These are phyloP conservation scores for Fomes fomentarius DNA, from an alignment of 1,284 basidiomycete species.

Conservation along the genomic window DNA sequence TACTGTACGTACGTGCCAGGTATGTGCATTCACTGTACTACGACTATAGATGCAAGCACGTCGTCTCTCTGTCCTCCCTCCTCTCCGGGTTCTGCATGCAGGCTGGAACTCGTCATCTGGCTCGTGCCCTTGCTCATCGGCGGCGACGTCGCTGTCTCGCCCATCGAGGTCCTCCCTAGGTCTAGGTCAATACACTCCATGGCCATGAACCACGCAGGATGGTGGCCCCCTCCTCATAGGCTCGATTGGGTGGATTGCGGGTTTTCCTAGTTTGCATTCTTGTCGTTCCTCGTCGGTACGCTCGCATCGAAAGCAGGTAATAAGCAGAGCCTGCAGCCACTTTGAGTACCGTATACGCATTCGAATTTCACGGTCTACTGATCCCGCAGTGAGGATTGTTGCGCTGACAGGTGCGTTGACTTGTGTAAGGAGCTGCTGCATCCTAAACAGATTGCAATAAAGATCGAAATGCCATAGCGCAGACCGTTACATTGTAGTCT, in stretches of 20 bases:
- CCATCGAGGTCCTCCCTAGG: constrained; percentile 53
- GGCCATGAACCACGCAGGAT: constrained; percentile 50
- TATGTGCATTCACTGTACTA: no score
- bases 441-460: neutral
- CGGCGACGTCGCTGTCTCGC: constrained; percentile 53
- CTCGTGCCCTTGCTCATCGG: constrained; percentile 60
- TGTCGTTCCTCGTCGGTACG: constrained; percentile 61
- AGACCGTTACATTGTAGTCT: no score
- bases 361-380: no score
- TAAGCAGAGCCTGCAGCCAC: constrained; percentile 26
- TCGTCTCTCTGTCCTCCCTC: no score
- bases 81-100: no score
- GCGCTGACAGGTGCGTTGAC: no score
- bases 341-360: constrained; percentile 19
- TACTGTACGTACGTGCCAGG: constrained; percentile 17
- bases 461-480: no score
- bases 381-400: no score
- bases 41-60: no score
- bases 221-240: constrained; percentile 56
- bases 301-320: constrained; percentile 49
- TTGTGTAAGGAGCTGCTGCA: neutral
- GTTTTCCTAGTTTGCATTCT: constrained; percentile 53
- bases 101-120: constrained; percentile 62
- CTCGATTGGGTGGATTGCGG: constrained; percentile 62
- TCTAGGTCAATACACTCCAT: constrained; percentile 65